These are phyloP conservation scores for Melampsora larici-populina DNA, from an alignment of 1,284 basidiomycete genomes.

Conservation along the genomic window DNA sequence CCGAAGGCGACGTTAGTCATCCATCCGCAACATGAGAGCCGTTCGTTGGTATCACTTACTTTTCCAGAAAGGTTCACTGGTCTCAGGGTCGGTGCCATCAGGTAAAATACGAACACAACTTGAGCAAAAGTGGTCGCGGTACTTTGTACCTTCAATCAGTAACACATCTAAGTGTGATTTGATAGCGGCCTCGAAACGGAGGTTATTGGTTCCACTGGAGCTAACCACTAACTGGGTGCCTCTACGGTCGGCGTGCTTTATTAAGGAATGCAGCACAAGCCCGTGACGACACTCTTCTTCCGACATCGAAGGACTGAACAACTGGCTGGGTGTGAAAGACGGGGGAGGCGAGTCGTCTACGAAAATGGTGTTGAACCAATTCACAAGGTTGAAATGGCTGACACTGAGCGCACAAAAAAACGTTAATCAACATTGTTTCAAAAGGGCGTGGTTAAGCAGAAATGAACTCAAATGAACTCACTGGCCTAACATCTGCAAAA, in stretches of 20 bases:
- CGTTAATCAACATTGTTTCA: neutral
- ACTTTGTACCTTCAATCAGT: neutral
- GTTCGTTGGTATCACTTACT: neutral
- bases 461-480: neutral
- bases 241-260: too few relatives aligned
- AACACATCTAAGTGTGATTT: neutral
- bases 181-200: neutral
- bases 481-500: neutral
- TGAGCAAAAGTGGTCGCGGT: neutral
- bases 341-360: neutral
- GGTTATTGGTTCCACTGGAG: neutral
- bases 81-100: neutral
- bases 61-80: neutral
- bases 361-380: too few relatives aligned
- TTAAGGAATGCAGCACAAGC: neutral
- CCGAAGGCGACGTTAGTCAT: neutral
- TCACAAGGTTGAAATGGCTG: neutral
- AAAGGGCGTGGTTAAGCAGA: neutral
- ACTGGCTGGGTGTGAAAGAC: neutral
- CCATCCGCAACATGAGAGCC: too few relatives aligned
- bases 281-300: neutral
- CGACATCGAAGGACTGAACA: neutral
- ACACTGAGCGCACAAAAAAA: neutral
- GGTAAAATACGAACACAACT: neutral
- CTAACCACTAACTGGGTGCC: neutral